These are phyloP conservation scores for Ulmus americana DNA, from an alignment of 331 rosid genomes.

Conservation along the genomic window DNA sequence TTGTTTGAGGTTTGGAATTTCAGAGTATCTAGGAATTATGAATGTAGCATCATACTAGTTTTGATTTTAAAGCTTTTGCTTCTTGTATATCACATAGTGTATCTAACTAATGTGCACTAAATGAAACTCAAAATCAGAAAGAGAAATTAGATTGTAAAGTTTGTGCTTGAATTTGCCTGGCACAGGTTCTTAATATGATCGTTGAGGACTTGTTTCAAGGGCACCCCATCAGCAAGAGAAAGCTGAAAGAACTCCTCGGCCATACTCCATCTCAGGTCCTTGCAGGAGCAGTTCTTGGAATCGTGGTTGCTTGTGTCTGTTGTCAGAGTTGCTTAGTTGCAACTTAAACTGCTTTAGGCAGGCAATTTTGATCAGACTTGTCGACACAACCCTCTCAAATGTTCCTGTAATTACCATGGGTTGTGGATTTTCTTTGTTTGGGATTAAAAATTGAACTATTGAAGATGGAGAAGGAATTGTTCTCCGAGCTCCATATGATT, in stretches of 20 bases:
- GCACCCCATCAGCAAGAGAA: constrained; percentile 79
- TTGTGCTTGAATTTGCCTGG: not conserved
- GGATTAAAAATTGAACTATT: not conserved
- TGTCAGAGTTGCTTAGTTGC: constrained; percentile 48
- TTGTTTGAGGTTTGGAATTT: not conserved
- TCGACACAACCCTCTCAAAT: constrained; percentile 8
- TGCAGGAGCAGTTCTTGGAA: constrained; percentile 74
- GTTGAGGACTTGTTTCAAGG: constrained; percentile 74
- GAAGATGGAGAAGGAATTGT: not conserved
- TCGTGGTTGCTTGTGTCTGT: constrained; percentile 55
- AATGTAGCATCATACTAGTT: not conserved
- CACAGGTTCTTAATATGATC: constrained; percentile 75
- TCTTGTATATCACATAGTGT: not conserved
- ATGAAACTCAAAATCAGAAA: not conserved
- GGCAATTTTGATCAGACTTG: constrained; percentile 27
- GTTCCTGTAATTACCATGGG: constrained; percentile 11
- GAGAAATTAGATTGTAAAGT: not conserved
- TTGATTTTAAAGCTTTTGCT: not conserved
- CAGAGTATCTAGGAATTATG: not conserved
- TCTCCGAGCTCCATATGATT: not conserved
- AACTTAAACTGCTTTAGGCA: constrained; percentile 22
- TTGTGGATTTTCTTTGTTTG: not conserved
- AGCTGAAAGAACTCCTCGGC: constrained; percentile 84
- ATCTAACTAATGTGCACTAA: not conserved
- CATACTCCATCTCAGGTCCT: constrained; percentile 84